A percentile compares a stretch with the other conserved stretches of the same genome.
Evolutionary conservation across 768 basidiomycete genomes (phyloP).

Genomic region (Lentinula boryana): DNA sequence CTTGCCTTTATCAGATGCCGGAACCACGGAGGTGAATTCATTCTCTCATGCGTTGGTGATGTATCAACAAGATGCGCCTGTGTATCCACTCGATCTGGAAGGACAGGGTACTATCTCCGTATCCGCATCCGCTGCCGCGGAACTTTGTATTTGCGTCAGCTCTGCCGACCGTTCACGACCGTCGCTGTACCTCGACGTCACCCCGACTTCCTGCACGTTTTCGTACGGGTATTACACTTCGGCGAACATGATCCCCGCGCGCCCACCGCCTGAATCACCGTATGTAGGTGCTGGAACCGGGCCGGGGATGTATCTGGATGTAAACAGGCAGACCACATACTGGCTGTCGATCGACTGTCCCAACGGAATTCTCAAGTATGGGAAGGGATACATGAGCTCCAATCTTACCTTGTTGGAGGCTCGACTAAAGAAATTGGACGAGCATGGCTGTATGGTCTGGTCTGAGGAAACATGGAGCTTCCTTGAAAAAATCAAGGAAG

Average conservation of each 20-base stretch:
- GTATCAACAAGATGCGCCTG: neutral
- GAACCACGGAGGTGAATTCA: neutral
- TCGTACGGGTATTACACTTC: neutral
- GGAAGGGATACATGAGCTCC: neutral
- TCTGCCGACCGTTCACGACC: neutral
- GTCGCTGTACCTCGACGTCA: neutral
- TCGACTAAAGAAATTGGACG: neutral
- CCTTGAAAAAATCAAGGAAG: neutral
- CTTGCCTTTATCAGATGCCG: neutral
- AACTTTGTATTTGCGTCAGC: neutral
- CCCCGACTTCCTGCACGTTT: neutral
- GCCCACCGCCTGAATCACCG: neutral
- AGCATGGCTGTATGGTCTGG: conserved; percentile 1
- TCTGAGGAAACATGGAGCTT: neutral
- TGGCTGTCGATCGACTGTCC: conserved; percentile 1
- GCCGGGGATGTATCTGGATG: neutral
- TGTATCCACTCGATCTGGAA: neutral
- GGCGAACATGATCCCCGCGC: neutral
- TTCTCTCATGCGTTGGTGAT: neutral
- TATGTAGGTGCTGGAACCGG: neutral
- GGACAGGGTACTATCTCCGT: neutral
- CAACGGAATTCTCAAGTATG: neutral
- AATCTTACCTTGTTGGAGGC: neutral
- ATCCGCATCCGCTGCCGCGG: neutral
- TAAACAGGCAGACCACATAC: neutral